A percentile compares a stretch with the other conserved stretches of the same genome.
phyloP scores from a whole-genome alignment of 257 asterid genomes.

The Lithospermum erythrorhizon region DNA sequence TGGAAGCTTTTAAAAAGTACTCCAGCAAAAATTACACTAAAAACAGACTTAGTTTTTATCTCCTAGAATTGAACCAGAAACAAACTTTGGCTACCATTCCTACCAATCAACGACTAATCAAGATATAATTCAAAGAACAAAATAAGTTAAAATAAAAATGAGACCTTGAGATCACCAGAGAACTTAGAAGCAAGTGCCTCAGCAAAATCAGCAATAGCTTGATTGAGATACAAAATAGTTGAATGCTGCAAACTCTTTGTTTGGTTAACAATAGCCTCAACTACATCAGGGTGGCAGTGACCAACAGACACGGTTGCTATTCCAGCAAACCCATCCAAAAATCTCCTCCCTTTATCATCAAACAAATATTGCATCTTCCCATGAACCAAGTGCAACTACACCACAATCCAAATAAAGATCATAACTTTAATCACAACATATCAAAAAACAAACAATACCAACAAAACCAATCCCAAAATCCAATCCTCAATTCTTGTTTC shows the following conservation, averaged over 20 bases:
- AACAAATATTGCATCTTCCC: conserved; percentile 75
- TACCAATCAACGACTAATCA: too few relatives aligned
- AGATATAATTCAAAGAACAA: too few relatives aligned
- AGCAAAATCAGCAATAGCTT: conserved; percentile 58
- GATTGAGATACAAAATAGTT: conserved; percentile 53
- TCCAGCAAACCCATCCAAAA: conserved; percentile 61
- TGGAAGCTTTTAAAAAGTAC: too few relatives aligned
- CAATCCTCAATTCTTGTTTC: too few relatives aligned
- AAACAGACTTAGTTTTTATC: too few relatives aligned
- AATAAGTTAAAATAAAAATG: background rate
- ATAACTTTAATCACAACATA: too few relatives aligned
- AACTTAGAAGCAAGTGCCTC: conserved; percentile 61
- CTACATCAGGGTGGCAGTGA: conserved; percentile 77
- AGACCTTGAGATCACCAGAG: conserved; percentile 69
- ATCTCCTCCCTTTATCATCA: conserved; percentile 56
- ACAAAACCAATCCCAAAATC: too few relatives aligned
- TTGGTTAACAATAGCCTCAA: conserved; percentile 48
- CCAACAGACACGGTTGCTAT: conserved; percentile 75
- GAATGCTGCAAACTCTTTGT: conserved; percentile 50
- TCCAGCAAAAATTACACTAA: too few relatives aligned
- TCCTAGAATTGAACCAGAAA: too few relatives aligned
- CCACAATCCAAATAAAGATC: too few relatives aligned
- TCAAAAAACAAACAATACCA: too few relatives aligned
- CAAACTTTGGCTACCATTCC: too few relatives aligned
- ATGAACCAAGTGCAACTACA: conserved; percentile 20